These are phyloP conservation scores for Diplocarpon rosae DNA, from an alignment of 2,329 filamentous ascomycete genomes.

Conservation along the genomic window DNA sequence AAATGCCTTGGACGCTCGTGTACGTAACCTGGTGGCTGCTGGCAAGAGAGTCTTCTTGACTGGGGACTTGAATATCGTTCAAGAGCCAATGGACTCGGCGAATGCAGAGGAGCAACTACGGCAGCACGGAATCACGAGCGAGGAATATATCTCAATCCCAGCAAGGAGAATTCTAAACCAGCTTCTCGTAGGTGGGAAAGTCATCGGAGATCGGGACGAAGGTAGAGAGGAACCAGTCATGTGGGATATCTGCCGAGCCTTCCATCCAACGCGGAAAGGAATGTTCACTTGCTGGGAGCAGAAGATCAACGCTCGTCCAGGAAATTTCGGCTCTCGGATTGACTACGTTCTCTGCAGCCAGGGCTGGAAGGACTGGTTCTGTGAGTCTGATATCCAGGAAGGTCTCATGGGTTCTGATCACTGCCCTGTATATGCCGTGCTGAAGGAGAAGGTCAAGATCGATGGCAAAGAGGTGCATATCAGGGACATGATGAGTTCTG, in stretches of 20 bases:
- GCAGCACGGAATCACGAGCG: constrained; percentile 55
- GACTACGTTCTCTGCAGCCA: constrained; percentile 85
- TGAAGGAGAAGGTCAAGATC: constrained; percentile 51
- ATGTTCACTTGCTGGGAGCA: constrained; percentile 99
- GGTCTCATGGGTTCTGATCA: constrained; percentile 92
- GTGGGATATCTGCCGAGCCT: constrained; percentile 73
- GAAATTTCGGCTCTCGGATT: constrained; percentile 85
- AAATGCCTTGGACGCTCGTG: constrained; percentile 65
- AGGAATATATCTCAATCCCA: constrained; percentile 63
- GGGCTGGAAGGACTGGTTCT: constrained; percentile 70
- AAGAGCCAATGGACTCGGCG: constrained; percentile 58
- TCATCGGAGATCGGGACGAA: constrained; percentile 55
- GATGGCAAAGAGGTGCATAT: constrained; percentile 42
- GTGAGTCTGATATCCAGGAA: constrained; percentile 77
- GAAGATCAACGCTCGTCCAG: constrained; percentile 87
- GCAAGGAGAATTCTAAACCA: constrained; percentile 76
- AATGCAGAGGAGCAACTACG: constrained; percentile 59
- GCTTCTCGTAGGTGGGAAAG: constrained; percentile 61
- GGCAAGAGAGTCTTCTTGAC: constrained; percentile 80
- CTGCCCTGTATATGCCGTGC: constrained; percentile 76
- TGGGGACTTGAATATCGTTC: constrained; percentile 77
- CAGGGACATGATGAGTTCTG: constrained; percentile 70
- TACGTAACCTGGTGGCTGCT: constrained; percentile 69
- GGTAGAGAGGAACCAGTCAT: constrained; percentile 61
- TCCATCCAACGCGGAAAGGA: constrained; percentile 65